Evolutionary conservation across 257 asterid species (phyloP), one percentile per base, ranked within the genome.

Genomic region (Ilex aquifolium): DNA sequence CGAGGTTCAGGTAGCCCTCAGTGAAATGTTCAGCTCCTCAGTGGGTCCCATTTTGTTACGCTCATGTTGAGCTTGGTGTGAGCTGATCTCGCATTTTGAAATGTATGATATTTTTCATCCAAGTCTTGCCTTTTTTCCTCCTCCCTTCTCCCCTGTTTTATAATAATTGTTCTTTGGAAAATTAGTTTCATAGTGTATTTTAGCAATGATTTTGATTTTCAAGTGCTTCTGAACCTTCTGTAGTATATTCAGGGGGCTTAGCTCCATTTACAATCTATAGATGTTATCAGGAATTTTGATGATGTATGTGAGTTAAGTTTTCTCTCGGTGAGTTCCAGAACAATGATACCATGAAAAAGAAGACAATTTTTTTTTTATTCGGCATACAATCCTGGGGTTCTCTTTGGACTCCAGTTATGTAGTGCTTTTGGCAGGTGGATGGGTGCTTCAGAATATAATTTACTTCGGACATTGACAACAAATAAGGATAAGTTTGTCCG

Each of bases 31-130:
- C 32, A 74, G 82, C 67, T 79, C 95, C 3, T 80, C 94, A 2
- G 95, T 93, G 52, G 97, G 96, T 10, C 97, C 97, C 0, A 83
- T 93, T 70, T 77, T 93, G 76, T 87, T 93, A 13, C 84, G 86
- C 32, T 82, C 91, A 10, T 82, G 94, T 67, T 92, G 96, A 91
- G 66, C 69, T 36, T 36, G 42, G 1, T 2, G 42, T 36, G 42
- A 69, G 46, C 69, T 42, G 64, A 48, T 65, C 65, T 61, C 16
- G 9, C 16, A 58, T 63, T 61, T 70, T 21, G 71, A 62, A 72
- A 69, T 82, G 85, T 82, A 78, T 63, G 85, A 82, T 86, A 75
- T 70, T 63, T 69, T 65, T 69, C 50, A 49, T 49, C 17, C 1
- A 66, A 54, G 64, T 46, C 67, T 66, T 61, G 62, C 62, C n/a